phyloP scores from a whole-genome alignment of 2,329 filamentous ascomycete species.

The Xylogone sp. region DNA sequence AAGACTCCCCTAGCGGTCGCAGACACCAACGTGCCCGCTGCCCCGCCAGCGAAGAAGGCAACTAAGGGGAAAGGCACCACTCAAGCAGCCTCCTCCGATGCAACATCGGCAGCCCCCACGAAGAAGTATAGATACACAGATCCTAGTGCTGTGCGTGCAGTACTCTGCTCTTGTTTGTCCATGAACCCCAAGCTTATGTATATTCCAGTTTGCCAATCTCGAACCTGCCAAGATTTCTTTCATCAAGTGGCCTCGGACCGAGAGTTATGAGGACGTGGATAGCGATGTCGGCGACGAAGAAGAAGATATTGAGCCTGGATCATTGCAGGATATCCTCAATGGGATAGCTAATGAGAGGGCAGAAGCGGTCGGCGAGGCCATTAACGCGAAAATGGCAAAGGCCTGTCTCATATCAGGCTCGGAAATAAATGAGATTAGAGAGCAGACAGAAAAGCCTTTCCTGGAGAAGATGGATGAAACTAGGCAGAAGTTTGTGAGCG shows the following conservation, averaged over 20 bases:
- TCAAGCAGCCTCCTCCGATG: neutral
- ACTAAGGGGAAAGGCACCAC: neutral
- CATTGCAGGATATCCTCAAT: constrained; percentile 5
- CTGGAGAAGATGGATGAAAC: constrained; percentile 4
- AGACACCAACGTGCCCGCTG: neutral
- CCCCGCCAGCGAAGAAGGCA: constrained; percentile 1
- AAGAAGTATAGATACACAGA: constrained; percentile 4
- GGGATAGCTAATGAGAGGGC: constrained; percentile 1
- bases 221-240: constrained; percentile 1
- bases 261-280: constrained; percentile 1
- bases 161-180: neutral
- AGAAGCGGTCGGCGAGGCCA: constrained; percentile 1
- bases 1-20: constrained; percentile 4
- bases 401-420: neutral
- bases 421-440: too few species aligned
- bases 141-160: constrained; percentile 2
- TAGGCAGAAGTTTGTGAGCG: neutral
- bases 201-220: constrained; percentile 4
- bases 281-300: constrained; percentile 1
- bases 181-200: neutral
- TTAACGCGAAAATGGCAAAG: neutral
- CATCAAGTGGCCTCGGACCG: neutral
- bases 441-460: constrained; percentile 2
- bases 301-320: constrained; percentile 2
- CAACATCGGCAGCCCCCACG: neutral